Conservation (phyloP, 805 yeast genomes). For the Ogataea ganodermae region DNA sequence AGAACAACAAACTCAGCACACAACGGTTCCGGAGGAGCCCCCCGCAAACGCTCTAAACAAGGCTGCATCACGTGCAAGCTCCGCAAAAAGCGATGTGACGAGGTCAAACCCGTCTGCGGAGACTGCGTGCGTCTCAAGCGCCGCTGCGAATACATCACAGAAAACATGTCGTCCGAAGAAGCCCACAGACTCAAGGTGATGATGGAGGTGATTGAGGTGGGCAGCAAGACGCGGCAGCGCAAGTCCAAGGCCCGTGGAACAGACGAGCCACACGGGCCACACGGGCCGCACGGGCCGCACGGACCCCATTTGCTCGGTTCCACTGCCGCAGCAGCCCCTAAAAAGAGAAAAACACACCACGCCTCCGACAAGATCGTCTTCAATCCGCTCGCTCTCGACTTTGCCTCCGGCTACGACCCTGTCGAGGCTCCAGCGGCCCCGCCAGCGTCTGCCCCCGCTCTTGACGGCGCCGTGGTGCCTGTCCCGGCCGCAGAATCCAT, state of each 20-base stretch:
- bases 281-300: too few species aligned
- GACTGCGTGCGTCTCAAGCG: constrained; percentile 49
- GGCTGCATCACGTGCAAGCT: constrained; percentile 72
- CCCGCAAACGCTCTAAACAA: constrained; percentile 45
- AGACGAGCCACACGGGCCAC: too few species aligned
- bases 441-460: not conserved
- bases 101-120: constrained; percentile 49
- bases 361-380: constrained; percentile 22
- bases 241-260: constrained; percentile 22
- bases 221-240: constrained; percentile 45
- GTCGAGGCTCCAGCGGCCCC: not conserved
- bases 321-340: too few species aligned
- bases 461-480: not conserved
- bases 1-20: not conserved
- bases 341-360: not conserved
- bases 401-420: constrained; percentile 6
- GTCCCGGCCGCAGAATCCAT: not conserved
- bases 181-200: constrained; percentile 37
- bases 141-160: constrained; percentile 50
- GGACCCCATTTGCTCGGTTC: too few species aligned
- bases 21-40: not conserved
- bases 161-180: constrained; percentile 44
- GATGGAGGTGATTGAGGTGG: constrained; percentile 43
- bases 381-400: constrained; percentile 32
- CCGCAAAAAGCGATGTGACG: constrained; percentile 62